Base-by-base conservation (phyloP, 2,329 filamentous ascomycete genomes). In the Alternaria conjuncta region DNA sequence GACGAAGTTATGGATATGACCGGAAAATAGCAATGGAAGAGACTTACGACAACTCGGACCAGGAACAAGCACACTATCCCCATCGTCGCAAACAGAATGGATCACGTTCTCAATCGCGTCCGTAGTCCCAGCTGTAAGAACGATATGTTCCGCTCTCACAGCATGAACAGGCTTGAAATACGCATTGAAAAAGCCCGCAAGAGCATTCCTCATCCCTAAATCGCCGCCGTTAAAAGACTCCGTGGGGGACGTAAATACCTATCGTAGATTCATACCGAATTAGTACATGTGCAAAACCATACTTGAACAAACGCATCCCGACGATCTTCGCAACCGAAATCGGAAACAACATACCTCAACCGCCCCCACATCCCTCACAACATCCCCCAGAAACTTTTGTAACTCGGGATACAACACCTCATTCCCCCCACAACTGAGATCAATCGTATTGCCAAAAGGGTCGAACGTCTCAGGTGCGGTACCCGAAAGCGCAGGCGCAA, bases 61-160 rank as follows among this genome's bases (percentile, higher is more conserved):
- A 7, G 75, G 75, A 6, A 76, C 64, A n/a, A 78, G 66, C 15
- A 78, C 66, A 36, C 71, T 72, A 45, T 78, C 75, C 9, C 74
- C 75, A 47, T 75, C 73, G 26, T 77, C 74, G 55, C 75, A 78
- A 3, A 78, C 64, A 7, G 72, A 63, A 28, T 77, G 67, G 21
- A 78, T 65, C 10, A 75, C 36, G 18, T 60, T 72, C 26, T 76
- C 74, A 18, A 78, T 64, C 2, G 72, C 73, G 55, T 75, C 74
- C 15, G 65, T 69, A 2, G 70, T 71, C 11, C 75, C 75, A 0
- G 74, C 72, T 13, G 74, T 75, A 32, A 75, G 51, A 2, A 74
- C 74, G 25, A 78, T 66, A 32, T 78, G 74, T 26, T 75, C 71
- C 0, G 70, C 49, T 30, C 56, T 67, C 9, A 78, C 73, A 3